Conservation (phyloP, 202 grass and related monocot species). For the Zoysia matrella region DNA sequence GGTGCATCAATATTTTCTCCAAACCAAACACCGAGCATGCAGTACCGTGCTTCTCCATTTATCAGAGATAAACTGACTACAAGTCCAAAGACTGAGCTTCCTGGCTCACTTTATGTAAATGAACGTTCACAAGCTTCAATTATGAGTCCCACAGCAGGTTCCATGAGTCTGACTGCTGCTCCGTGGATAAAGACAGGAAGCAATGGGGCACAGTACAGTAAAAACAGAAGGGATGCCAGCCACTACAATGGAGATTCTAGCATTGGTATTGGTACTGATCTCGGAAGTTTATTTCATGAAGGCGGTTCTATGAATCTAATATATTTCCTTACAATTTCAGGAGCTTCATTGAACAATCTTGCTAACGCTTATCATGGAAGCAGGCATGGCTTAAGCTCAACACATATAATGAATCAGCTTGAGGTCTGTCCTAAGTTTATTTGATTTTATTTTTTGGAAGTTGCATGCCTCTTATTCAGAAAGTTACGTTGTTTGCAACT, state of each 20-base stretch:
- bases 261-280: conserved; percentile 52
- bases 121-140: conserved; percentile 49
- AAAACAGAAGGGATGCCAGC: conserved; percentile 67
- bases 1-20: conserved; percentile 61
- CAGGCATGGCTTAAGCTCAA: conserved; percentile 69
- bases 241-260: conserved; percentile 68
- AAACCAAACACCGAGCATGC: conserved; percentile 54
- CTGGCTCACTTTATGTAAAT: conserved; percentile 47
- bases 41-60: conserved; percentile 59
- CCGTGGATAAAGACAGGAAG: conserved; percentile 70
- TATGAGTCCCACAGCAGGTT: conserved; percentile 56
- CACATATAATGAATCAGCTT: conserved; percentile 77
- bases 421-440: conserved; percentile 63
- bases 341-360: conserved; percentile 62
- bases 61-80: conserved; percentile 44
- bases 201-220: conserved; percentile 61
- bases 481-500: background rate
- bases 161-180: conserved; percentile 60
- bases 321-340: conserved; percentile 65
- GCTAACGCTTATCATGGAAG: conserved; percentile 71
- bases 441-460: conserved; percentile 30
- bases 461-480: conserved; percentile 21
- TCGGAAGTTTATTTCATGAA: conserved; percentile 46
- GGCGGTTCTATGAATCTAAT: conserved; percentile 47
- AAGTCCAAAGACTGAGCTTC: conserved; percentile 52